Conservation (phyloP, 345 rosid genomes). For the Boechera retrofracta region DNA sequence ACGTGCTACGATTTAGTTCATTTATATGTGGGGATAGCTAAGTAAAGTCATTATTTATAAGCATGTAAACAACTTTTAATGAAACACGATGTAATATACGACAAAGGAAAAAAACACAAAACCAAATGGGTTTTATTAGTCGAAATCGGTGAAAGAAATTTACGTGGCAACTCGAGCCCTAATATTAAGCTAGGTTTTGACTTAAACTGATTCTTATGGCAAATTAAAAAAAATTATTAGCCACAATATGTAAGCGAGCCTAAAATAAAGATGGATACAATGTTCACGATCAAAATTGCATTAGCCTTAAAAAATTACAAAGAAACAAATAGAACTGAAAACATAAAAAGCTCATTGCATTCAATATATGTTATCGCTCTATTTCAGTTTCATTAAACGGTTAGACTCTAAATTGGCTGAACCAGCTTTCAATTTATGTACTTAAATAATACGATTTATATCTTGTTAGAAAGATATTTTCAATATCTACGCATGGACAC, state of each 20-base stretch:
- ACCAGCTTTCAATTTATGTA: no score
- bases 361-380: not conserved
- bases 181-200: not conserved
- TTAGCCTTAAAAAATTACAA: not conserved
- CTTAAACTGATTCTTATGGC: not conserved
- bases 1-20: not conserved
- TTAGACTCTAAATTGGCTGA: no score
- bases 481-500: no score
- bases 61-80: conserved; percentile 1
- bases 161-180: not conserved
- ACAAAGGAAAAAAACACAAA: not conserved
- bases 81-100: not conserved
- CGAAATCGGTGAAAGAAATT: not conserved
- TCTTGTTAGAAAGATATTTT: no score
- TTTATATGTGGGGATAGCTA: conserved; percentile 9
- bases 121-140: not conserved
- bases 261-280: not conserved
- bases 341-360: not conserved
- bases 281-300: not conserved
- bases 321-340: not conserved
- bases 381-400: no score
- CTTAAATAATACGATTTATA: no score
- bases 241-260: not conserved
- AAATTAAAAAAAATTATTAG: not conserved
- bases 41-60: not conserved